Conservation (phyloP, 2,329 filamentous ascomycete genomes). For the Aplosporella prunicola region DNA sequence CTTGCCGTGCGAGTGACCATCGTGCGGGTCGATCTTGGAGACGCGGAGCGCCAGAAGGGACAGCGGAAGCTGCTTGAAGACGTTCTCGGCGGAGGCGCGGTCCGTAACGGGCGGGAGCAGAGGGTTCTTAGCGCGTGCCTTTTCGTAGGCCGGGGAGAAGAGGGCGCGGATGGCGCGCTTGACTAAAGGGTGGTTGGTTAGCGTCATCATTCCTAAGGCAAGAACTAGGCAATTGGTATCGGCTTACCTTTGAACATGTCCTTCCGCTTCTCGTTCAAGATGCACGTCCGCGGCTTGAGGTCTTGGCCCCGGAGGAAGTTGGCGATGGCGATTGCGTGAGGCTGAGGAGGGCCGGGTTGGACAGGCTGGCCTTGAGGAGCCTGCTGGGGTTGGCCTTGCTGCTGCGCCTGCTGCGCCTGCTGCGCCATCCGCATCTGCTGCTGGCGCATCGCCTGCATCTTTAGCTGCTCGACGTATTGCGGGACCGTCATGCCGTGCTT, state of each 20-base stretch:
- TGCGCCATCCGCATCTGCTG: conserved; percentile 40
- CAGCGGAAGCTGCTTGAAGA: conserved; percentile 88
- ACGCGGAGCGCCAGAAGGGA: conserved; percentile 91
- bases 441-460: conserved; percentile 46
- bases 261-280: conserved; percentile 91
- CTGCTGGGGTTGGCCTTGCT: conserved; percentile 32
- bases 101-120: conserved; percentile 81
- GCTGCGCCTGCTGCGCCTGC: conserved; percentile 28
- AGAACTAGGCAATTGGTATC: background rate
- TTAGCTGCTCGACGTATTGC: conserved; percentile 59
- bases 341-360: conserved; percentile 71
- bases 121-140: conserved; percentile 80
- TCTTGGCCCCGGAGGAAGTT: conserved; percentile 77
- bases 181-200: conserved; percentile 45
- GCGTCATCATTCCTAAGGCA: background rate
- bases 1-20: conserved; percentile 50
- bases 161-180: conserved; percentile 91
- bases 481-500: conserved; percentile 77
- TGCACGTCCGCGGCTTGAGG: conserved; percentile 81
- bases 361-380: conserved; percentile 56
- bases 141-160: conserved; percentile 79
- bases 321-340: conserved; percentile 78
- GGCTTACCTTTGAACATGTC: conserved; percentile 86
- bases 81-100: conserved; percentile 79
- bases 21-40: conserved; percentile 69